Evolutionary conservation across 768 basidiomycete genomes (phyloP).

Genomic region (Rhizopogon sp.): DNA sequence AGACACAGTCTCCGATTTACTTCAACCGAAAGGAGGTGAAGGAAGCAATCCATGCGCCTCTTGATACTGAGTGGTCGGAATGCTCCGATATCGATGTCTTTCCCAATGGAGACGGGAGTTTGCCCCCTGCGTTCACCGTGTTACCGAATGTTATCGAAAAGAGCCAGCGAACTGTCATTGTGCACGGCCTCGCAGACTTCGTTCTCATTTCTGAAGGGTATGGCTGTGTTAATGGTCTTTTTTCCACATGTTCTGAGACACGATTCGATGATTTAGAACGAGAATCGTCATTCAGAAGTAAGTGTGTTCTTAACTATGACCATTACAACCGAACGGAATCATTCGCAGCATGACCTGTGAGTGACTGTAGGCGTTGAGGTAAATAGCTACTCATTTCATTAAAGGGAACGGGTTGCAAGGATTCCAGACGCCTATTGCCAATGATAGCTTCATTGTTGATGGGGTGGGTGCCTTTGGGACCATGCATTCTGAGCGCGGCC

Average conservation of each 20-base stretch:
- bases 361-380: not conserved
- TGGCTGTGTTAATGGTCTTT: not conserved
- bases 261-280: constrained; percentile 26
- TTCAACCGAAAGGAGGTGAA: constrained; percentile 66
- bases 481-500: constrained; percentile 58
- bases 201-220: constrained; percentile 72
- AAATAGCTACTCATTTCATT: not conserved
- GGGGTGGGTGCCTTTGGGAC: constrained; percentile 65
- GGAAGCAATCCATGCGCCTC: constrained; percentile 63
- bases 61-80: constrained; percentile 53
- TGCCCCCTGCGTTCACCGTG: constrained; percentile 59
- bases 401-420: constrained; percentile 40
- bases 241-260: not conserved
- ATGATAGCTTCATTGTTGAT: constrained; percentile 68
- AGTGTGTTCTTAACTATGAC: not conserved
- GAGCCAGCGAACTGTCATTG: constrained; percentile 60
- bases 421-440: constrained; percentile 62
- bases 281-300: constrained; percentile 34
- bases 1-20: constrained; percentile 60
- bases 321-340: not conserved
- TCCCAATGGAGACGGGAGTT: constrained; percentile 53
- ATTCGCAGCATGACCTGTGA: not conserved
- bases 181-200: constrained; percentile 72
- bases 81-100: constrained; percentile 62
- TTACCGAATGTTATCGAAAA: constrained; percentile 76